phyloP scores from a whole-genome alignment of 148 eudicot species.

The Beta vulgaris region DNA sequence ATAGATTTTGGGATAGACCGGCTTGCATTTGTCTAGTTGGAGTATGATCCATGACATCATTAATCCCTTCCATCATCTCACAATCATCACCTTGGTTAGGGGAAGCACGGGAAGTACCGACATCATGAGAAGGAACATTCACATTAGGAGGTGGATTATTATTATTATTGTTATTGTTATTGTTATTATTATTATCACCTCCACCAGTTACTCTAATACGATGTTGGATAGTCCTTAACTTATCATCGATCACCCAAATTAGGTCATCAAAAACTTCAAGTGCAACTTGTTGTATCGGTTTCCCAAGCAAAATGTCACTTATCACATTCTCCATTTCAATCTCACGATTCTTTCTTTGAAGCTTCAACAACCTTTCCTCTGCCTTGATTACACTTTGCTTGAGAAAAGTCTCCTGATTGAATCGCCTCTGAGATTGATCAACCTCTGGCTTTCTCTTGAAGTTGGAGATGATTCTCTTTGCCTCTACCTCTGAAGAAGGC shows the following conservation, averaged over 20 bases:
- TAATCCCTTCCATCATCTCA: too few species aligned
- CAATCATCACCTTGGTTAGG: too few species aligned
- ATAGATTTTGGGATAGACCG: too few species aligned
- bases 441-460: background rate
- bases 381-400: background rate
- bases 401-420: background rate
- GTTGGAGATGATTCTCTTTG: background rate
- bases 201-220: background rate
- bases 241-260: slow-evolving; percentile 13
- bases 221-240: background rate
- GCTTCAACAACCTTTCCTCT: background rate
- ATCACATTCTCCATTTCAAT: slow-evolving; percentile 9
- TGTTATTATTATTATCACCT: background rate
- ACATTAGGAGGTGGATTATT: too few species aligned
- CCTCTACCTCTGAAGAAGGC: background rate
- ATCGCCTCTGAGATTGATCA: background rate
- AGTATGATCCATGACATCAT: too few species aligned
- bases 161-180: too few species aligned
- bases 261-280: background rate
- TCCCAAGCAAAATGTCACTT: background rate
- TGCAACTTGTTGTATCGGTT: background rate
- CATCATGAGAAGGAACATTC: too few species aligned
- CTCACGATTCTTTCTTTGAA: background rate
- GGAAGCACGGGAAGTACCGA: too few species aligned
- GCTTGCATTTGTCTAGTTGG: too few species aligned